Evolutionary conservation across 345 rosid genomes (phyloP).

Genomic region (Syzygium oleosum): DNA sequence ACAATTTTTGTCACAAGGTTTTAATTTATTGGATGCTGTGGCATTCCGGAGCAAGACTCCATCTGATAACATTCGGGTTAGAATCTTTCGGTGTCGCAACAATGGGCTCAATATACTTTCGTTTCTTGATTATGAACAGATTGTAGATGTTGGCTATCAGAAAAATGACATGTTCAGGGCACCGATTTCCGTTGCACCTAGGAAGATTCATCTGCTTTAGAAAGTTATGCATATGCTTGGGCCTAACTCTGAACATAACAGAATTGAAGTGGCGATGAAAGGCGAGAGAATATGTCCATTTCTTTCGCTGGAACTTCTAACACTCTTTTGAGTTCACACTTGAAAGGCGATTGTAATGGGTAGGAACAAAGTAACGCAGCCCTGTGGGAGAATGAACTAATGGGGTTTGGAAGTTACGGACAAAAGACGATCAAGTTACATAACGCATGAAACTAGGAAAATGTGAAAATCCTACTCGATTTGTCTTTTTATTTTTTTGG

Average conservation of each 20-base stretch:
- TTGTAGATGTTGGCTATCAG: neutral
- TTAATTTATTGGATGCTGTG: neutral
- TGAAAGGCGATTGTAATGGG: neutral
- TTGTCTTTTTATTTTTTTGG: no score
- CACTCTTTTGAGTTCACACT: neutral
- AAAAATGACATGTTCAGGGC: neutral
- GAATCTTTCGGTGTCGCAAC: neutral
- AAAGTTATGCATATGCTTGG: neutral
- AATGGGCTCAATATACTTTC: neutral
- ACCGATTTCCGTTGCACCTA: neutral
- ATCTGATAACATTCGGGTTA: neutral
- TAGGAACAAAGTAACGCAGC: neutral
- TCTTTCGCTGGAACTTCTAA: neutral
- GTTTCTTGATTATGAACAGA: neutral
- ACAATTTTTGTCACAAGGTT: neutral
- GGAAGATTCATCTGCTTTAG: neutral
- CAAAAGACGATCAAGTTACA: neutral
- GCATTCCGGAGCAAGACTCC: neutral
- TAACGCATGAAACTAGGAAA: no score
- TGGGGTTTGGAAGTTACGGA: neutral
- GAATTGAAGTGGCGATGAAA: neutral
- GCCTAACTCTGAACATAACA: neutral
- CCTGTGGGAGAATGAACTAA: neutral
- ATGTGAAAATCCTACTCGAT: no score
- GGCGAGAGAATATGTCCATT: neutral